These are phyloP conservation scores for Colletotrichum sp. DNA, from an alignment of 2,329 filamentous ascomycete genomes.

Conservation along the genomic window DNA sequence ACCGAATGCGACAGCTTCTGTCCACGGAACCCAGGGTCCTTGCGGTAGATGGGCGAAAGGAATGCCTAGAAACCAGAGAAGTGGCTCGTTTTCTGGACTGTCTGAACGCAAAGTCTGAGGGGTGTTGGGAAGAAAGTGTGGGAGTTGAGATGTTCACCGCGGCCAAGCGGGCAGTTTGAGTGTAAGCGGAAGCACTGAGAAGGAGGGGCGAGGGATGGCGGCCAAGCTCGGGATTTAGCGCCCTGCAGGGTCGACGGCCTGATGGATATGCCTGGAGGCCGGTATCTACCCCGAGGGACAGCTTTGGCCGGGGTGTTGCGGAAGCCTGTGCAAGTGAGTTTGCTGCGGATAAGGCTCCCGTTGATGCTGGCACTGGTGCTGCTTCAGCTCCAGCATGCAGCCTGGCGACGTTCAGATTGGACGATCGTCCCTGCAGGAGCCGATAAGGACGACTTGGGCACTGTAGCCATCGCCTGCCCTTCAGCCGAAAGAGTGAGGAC, in stretches of 20 bases:
- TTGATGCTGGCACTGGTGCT: neutral
- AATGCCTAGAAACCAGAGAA: slow-evolving; percentile 7
- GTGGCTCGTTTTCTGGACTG: slow-evolving; percentile 1
- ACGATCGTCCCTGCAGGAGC: neutral
- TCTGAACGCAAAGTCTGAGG: neutral
- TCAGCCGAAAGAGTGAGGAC: slow-evolving; percentile 1
- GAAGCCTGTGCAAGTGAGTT: neutral
- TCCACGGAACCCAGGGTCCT: slow-evolving; percentile 2
- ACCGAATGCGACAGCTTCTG: neutral
- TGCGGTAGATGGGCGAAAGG: neutral
- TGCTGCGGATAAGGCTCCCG: neutral
- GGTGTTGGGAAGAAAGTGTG: neutral
- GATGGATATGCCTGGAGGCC: slow-evolving; percentile 1
- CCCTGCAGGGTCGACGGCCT: slow-evolving; percentile 9
- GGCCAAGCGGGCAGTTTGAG: neutral
- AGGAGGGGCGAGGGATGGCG: slow-evolving; percentile 11
- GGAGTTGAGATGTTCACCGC: neutral
- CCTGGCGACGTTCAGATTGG: neutral
- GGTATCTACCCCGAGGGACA: slow-evolving; percentile 8
- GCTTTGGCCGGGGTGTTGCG: neutral
- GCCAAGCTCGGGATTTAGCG: slow-evolving; percentile 8
- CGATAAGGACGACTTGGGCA: neutral
- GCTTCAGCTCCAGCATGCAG: neutral
- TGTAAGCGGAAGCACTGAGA: slow-evolving; percentile 15
- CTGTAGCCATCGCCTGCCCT: neutral